Base-by-base conservation (phyloP, 495 filamentous ascomycete species). In the Platismatia glauca region DNA sequence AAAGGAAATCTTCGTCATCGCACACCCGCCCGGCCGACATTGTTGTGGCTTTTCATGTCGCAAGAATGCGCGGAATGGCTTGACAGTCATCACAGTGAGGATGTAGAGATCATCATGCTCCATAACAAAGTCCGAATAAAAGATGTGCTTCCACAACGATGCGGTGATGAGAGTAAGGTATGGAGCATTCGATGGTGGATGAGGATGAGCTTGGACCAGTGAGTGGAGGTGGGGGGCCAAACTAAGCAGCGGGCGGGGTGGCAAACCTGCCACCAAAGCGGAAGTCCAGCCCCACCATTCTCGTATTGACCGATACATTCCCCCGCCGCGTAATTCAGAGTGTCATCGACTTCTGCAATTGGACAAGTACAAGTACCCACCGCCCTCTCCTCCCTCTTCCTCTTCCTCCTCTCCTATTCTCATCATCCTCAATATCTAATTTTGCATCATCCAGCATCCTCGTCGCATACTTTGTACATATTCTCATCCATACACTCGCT, bases 321-420 rank as follows among this genome's bases (percentile, higher is more conserved):
- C 4, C 48, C 48, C 24, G 48, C 48, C 48, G 48, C 48, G 24
- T 52, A 52, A 52, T 52, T 29, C 24, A 31, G 4, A 31, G 4
- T 18, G 48, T 48, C 44, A 48, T 48, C 22, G n/a, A 48, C 11
- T 27, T 48, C 43, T 48, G 1, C 44, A 27, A 48, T 48, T 24
- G 44, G 44, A 48, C 27, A 52, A 52, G 27, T 52, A 52, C 48
- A n/a, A n/a, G n/a, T n/a, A n/a, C n/a, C n/a, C n/a, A n/a, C n/a
- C n/a, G n/a, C n/a, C n/a, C n/a, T n/a, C 27, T 27, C 1, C 13
- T 0, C 27, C 12, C 9, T 50, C 46, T 29, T 29, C 8, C 44
- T 48, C 18, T 52, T 7, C 9, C 12, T 50, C 7, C 9, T 50
- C 12, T 29, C 5, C 46, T 27, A 24, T 27, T 27, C 12, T 29